Evolutionary conservation across 352 stramenopile genomes (phyloP).

Genomic region (Pythium plurisporium): DNA sequence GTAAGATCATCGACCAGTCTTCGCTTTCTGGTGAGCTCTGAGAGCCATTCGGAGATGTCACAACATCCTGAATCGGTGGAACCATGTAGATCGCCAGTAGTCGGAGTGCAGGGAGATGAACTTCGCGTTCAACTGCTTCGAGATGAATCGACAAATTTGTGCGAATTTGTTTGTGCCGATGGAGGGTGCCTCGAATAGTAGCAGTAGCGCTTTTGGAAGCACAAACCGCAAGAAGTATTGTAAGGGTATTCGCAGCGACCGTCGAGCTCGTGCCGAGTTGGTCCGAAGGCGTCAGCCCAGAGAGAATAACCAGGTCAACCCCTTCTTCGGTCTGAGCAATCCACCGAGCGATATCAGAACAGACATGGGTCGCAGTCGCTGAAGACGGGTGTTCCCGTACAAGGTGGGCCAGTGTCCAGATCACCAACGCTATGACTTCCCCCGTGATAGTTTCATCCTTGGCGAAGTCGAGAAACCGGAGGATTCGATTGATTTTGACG

Average conservation of each 20-base stretch:
- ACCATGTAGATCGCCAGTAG: slow-evolving; percentile 42
- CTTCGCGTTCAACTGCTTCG: slow-evolving; percentile 46
- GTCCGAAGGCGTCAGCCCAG: slow-evolving; percentile 29
- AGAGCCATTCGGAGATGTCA: not conserved
- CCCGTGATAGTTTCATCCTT: slow-evolving; percentile 27
- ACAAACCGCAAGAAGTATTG: slow-evolving; percentile 29
- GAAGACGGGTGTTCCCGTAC: slow-evolving; percentile 14
- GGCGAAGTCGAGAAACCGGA: slow-evolving; percentile 38
- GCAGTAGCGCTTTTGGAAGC: not conserved
- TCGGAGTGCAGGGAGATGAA: slow-evolving; percentile 39
- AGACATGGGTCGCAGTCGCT: not conserved
- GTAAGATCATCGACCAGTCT: slow-evolving; percentile 36
- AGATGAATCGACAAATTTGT: slow-evolving; percentile 36
- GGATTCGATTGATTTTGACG: slow-evolving; percentile 30
- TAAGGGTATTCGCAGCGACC: slow-evolving; percentile 39
- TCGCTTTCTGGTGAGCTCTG: slow-evolving; percentile 14
- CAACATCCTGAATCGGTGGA: not conserved
- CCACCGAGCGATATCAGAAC: slow-evolving; percentile 26
- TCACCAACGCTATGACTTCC: slow-evolving; percentile 28
- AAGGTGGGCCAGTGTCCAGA: slow-evolving; percentile 48
- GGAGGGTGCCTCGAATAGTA: slow-evolving; percentile 1
- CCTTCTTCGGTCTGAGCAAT: slow-evolving; percentile 26
- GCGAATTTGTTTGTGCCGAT: slow-evolving; percentile 31
- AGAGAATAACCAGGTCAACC: slow-evolving; percentile 35
- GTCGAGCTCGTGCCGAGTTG: slow-evolving; percentile 28